phyloP scores from a whole-genome alignment of 441 rosid species.

The Jatropha podagrica region DNA sequence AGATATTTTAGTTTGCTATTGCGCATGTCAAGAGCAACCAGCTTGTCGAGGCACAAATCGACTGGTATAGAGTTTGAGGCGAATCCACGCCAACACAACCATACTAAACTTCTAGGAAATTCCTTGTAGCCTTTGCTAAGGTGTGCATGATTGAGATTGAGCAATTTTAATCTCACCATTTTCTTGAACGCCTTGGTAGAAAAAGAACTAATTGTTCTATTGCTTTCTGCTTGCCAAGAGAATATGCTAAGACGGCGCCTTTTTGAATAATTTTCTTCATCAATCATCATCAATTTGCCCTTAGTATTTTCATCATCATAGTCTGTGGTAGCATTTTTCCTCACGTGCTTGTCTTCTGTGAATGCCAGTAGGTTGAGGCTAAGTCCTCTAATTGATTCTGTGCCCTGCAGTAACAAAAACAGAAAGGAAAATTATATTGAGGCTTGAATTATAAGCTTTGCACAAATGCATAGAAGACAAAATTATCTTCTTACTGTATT shows the following conservation, averaged over 20 bases:
- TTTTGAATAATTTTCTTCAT: slow-evolving; percentile 5
- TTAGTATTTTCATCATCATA: not conserved
- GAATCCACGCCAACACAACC: slow-evolving; percentile 34
- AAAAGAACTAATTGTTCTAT: slow-evolving; percentile 6
- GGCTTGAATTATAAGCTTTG: not conserved
- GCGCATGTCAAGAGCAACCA: slow-evolving; percentile 29
- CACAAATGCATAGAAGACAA: not conserved
- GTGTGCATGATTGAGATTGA: slow-evolving; percentile 19
- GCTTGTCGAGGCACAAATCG: slow-evolving; percentile 19
- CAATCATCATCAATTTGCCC: not conserved
- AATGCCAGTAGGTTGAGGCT: slow-evolving; percentile 7
- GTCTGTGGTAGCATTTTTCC: not conserved
- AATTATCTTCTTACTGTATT: slow-evolving; percentile 23
- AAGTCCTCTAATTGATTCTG: slow-evolving; percentile 24
- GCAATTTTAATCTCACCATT: slow-evolving; percentile 35
- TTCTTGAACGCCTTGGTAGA: slow-evolving; percentile 22
- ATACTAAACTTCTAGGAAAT: slow-evolving; percentile 25
- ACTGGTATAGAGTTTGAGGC: slow-evolving; percentile 23
- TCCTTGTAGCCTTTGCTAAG: slow-evolving; percentile 20
- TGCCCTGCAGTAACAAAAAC: slow-evolving; percentile 15
- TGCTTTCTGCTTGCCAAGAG: slow-evolving; percentile 6
- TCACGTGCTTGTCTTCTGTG: not conserved
- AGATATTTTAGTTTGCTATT: slow-evolving; percentile 21
- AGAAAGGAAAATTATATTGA: not conserved
- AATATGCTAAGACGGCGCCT: slow-evolving; percentile 11